These are phyloP conservation scores for Ormosia semicastrata DNA, from an alignment of 306 rosid species.

Conservation along the genomic window DNA sequence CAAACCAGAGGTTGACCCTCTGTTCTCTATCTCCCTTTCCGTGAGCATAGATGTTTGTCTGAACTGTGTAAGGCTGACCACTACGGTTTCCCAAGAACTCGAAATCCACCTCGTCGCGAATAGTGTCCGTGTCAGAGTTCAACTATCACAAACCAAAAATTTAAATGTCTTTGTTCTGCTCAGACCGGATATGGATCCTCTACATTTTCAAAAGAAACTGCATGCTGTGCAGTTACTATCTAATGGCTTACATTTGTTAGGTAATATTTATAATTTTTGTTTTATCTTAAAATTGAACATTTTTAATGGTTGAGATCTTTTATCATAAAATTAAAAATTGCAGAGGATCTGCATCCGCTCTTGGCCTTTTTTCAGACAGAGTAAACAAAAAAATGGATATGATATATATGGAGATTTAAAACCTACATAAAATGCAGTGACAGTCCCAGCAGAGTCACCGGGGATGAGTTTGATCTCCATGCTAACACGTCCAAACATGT, in stretches of 20 bases:
- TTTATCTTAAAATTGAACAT: too few relatives aligned
- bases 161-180: background rate
- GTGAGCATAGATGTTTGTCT: conserved; percentile 78
- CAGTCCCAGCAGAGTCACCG: conserved; percentile 96
- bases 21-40: conserved; percentile 90
- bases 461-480: conserved; percentile 94
- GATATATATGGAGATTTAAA: background rate
- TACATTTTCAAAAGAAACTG: too few relatives aligned
- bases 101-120: conserved; percentile 89
- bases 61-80: conserved; percentile 92
- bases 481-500: conserved; percentile 89
- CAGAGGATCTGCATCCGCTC: too few relatives aligned
- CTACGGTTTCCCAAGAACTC: conserved; percentile 92
- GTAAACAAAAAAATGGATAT: background rate
- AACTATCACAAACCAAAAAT: conserved; percentile 34
- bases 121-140: conserved; percentile 62
- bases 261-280: too few relatives aligned
- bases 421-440: conserved; percentile 87
- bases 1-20: conserved; percentile 93
- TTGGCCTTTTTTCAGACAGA: too few relatives aligned
- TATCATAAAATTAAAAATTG: too few relatives aligned
- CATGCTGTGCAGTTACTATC: too few relatives aligned
- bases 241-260: too few relatives aligned
- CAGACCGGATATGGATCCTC: background rate
- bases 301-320: too few relatives aligned